A percentile compares a stretch with the other conserved stretches of the same genome.
Evolutionary conservation across 176 grass and related monocot species (phyloP).

Genomic region (Triticum monococcum): DNA sequence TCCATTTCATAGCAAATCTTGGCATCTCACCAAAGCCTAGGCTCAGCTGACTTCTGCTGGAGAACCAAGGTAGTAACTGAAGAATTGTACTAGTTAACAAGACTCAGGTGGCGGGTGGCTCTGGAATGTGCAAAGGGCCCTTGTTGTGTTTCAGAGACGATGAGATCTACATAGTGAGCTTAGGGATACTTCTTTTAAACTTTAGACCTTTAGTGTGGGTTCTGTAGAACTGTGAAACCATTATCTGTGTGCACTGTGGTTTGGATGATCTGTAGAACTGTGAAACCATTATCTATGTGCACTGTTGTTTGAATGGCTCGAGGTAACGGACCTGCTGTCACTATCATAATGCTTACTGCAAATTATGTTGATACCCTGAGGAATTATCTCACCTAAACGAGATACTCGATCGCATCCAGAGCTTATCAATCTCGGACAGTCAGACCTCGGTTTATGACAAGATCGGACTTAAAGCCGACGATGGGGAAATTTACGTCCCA

Average conservation of each 20-base stretch:
- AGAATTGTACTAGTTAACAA: neutral
- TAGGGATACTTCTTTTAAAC: no score
- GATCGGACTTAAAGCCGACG: no score
- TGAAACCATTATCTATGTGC: neutral
- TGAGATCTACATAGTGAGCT: no score
- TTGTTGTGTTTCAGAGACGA: no score
- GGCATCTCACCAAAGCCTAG: neutral
- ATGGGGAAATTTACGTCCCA: no score
- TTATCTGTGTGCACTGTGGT: no score
- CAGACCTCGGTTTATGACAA: no score
- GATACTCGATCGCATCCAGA: no score
- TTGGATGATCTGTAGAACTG: neutral
- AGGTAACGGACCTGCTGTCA: neutral
- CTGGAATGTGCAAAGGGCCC: neutral
- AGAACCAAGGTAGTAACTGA: neutral
- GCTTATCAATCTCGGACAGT: no score
- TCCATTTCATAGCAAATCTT: neutral
- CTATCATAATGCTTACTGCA: neutral
- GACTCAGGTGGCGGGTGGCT: neutral
- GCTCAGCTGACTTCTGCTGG: neutral
- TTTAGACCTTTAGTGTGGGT: no score
- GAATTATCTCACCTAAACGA: no score
- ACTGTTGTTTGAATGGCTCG: neutral
- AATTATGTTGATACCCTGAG: neutral
- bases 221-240: neutral